Evolutionary conservation across 1,284 basidiomycete species (phyloP).

Genomic region (Malassezia dermatis): DNA sequence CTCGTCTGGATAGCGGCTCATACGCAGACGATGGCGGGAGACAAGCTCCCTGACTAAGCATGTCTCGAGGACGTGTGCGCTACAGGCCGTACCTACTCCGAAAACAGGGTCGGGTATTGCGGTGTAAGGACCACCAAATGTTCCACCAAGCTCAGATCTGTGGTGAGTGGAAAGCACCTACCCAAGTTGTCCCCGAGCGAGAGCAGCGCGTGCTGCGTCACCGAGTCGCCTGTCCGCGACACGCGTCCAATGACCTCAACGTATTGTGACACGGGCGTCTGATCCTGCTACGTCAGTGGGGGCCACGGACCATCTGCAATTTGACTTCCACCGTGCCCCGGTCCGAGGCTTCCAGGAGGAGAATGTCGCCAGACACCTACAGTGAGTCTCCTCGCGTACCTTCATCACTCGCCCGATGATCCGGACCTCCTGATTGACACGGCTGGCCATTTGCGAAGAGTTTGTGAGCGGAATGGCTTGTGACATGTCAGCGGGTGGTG

Average conservation of each 20-base stretch:
- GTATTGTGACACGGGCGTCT: constrained; percentile 14
- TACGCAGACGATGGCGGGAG: neutral
- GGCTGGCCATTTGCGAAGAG: constrained; percentile 29
- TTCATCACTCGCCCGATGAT: constrained; percentile 37
- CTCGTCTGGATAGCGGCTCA: neutral
- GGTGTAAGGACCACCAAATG: constrained; percentile 28
- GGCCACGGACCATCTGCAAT: constrained; percentile 20
- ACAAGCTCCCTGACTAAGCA: neutral
- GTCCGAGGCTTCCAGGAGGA: constrained; percentile 37
- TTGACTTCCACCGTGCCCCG: constrained; percentile 35
- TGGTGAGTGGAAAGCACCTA: constrained; percentile 7
- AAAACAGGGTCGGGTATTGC: constrained; percentile 27
- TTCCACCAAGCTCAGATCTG: constrained; percentile 30
- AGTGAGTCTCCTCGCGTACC: constrained; percentile 17
- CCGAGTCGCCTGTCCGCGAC: constrained; percentile 22
- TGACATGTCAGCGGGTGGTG: constrained; percentile 25
- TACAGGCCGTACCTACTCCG: constrained; percentile 1
- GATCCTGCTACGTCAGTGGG: constrained; percentile 3
- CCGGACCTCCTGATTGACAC: constrained; percentile 29
- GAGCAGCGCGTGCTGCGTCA: constrained; percentile 16
- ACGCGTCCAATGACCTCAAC: constrained; percentile 45
- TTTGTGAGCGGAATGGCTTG: constrained; percentile 40
- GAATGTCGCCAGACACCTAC: constrained; percentile 26
- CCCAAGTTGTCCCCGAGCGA: constrained; percentile 31
- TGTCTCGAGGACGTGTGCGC: neutral